Conservation (phyloP, 1,284 basidiomycete genomes). For the Tilletia walkeri region DNA sequence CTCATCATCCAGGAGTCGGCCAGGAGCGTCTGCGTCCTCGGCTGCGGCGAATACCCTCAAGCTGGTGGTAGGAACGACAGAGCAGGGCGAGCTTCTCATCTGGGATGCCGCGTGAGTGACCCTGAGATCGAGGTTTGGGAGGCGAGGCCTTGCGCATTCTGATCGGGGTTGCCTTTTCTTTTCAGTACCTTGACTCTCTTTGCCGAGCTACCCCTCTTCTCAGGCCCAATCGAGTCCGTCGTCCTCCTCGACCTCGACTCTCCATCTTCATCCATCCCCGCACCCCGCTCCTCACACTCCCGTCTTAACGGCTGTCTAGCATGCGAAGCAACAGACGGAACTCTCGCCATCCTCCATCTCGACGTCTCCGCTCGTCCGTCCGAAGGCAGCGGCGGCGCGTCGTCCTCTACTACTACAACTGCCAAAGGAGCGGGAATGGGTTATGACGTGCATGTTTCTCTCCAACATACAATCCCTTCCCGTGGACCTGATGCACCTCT, state of each 20-base stretch:
- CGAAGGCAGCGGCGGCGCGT: neutral
- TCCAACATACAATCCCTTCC: slow-evolving; percentile 61
- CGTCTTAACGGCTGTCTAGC: slow-evolving; percentile 70
- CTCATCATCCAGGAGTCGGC: neutral
- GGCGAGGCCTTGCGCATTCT: too few relatives aligned
- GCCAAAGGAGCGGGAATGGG: neutral
- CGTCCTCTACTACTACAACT: slow-evolving; percentile 10
- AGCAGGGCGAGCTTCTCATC: slow-evolving; percentile 41
- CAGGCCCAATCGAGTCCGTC: slow-evolving; percentile 65
- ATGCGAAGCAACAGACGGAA: slow-evolving; percentile 75
- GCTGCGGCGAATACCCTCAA: slow-evolving; percentile 4
- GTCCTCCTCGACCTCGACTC: slow-evolving; percentile 60
- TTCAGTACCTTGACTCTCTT: slow-evolving; percentile 65
- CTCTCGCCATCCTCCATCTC: slow-evolving; percentile 74
- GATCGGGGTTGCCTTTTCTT: neutral
- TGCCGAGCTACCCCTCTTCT: slow-evolving; percentile 71
- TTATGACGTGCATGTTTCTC: slow-evolving; percentile 20
- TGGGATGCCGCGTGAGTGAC: slow-evolving; percentile 21
- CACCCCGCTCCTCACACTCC: slow-evolving; percentile 50
- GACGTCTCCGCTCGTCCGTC: slow-evolving; percentile 62
- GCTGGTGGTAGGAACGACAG: slow-evolving; percentile 36
- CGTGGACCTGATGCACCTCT: slow-evolving; percentile 60
- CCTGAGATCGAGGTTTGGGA: neutral
- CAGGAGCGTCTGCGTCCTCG: neutral
- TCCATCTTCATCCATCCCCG: slow-evolving; percentile 48